phyloP scores from a whole-genome alignment of 176 grass and related monocot genomes.

The Poa pratensis region DNA sequence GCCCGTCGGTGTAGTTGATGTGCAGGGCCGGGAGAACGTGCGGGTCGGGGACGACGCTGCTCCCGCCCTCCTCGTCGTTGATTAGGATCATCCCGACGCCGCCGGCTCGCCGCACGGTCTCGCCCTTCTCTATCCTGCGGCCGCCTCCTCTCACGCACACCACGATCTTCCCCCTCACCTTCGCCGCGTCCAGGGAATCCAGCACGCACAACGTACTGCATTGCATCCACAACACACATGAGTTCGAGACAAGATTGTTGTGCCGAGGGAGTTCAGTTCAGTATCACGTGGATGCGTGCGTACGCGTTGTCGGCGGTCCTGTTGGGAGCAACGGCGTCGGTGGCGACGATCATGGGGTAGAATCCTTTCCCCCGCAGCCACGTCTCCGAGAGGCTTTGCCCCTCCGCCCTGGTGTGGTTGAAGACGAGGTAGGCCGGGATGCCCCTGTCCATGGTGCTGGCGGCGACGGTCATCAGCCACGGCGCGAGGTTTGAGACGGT shows the following conservation, averaged over 20 bases:
- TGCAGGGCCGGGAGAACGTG: slow-evolving; percentile 74
- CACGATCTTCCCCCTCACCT: slow-evolving; percentile 65
- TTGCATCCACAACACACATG: neutral
- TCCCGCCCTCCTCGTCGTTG: slow-evolving; percentile 39
- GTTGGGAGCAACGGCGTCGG: slow-evolving; percentile 35
- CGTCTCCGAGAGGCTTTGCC: slow-evolving; percentile 68
- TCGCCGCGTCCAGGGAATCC: slow-evolving; percentile 55
- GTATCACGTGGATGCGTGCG: neutral
- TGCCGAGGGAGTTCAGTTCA: neutral
- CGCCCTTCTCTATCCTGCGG: slow-evolving; percentile 54
- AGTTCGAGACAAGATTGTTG: neutral
- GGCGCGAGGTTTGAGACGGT: slow-evolving; percentile 62
- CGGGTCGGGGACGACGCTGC: slow-evolving; percentile 48
- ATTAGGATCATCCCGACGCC: slow-evolving; percentile 60
- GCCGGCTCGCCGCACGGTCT: slow-evolving; percentile 48
- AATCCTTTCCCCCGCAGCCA: slow-evolving; percentile 42
- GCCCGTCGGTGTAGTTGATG: slow-evolving; percentile 55
- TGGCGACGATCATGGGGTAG: slow-evolving; percentile 54
- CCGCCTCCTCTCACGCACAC: slow-evolving; percentile 54
- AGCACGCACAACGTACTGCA: slow-evolving; percentile 53
- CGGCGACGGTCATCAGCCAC: slow-evolving; percentile 73
- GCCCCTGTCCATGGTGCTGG: slow-evolving; percentile 60
- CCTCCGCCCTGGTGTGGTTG: slow-evolving; percentile 47
- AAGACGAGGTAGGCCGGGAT: slow-evolving; percentile 53
- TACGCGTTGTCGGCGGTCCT: slow-evolving; percentile 40